Conservation (phyloP, 495 filamentous ascomycete species). For the Amphirosellinia nigrospora region DNA sequence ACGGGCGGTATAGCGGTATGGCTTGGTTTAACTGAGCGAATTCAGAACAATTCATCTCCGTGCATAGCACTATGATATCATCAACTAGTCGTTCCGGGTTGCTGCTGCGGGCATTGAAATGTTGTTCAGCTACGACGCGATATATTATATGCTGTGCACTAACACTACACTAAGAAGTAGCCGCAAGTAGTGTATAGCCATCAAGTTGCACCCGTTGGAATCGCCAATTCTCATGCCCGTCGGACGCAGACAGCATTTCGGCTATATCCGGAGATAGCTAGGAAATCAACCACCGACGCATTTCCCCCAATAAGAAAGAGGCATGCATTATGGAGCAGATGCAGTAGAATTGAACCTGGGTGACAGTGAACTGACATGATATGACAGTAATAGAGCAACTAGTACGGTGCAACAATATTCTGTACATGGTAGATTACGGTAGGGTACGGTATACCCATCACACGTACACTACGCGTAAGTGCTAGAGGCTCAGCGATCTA, state of each 20-base stretch:
- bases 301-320: not conserved
- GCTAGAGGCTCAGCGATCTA: conserved; percentile 8
- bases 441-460: not conserved
- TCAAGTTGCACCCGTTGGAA: not conserved
- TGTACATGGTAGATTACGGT: not conserved
- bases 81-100: not conserved
- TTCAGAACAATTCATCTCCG: not conserved
- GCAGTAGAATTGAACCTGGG: conserved; percentile 1
- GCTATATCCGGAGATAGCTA: conserved; percentile 21
- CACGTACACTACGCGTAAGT: not conserved
- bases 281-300: not conserved
- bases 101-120: not conserved
- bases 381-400: not conserved
- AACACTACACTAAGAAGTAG: not conserved
- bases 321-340: not conserved
- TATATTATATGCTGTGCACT: not conserved
- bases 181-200: conserved; percentile 11
- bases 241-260: conserved; percentile 9
- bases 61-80: no score
- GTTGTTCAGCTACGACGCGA: not conserved
- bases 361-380: not conserved
- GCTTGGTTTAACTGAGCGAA: not conserved
- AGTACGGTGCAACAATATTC: not conserved
- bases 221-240: not conserved
- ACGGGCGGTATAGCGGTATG: not conserved